Base-by-base conservation (phyloP, 768 basidiomycete species). In the Russula dissimulans region DNA sequence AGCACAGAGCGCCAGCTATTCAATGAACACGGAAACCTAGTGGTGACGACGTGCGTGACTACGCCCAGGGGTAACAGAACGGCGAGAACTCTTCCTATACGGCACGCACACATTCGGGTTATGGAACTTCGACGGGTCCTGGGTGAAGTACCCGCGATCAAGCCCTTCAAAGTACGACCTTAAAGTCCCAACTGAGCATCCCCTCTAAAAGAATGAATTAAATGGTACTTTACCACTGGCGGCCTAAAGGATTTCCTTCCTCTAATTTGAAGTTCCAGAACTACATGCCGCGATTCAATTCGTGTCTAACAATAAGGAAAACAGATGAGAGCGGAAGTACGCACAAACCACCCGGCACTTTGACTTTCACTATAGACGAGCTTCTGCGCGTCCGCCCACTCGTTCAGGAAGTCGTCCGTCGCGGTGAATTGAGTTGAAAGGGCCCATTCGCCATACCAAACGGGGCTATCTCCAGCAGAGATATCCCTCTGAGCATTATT, bases 341-440 rank as follows among this genome's bases (percentile, higher is more conserved):
- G 71, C 63, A 86, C 85, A 44, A 87, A 76, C 85, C 86, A 88
- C 31, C 86, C 86, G 2, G 78, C 77, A 38, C 78, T 76, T 61
- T 84, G 71, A 38, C 78, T 76, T 61, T 84, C 71, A 56, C 78
- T 76, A 55, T 87, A 88, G 1, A 79, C 75, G 42, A 81, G 71
- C 69, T 89, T 89, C 70, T 89, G 87, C 29, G 87, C 85, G 65
- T 89, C 87, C 11, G 85, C 87, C 87, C 87, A 88, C 67, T 85
- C 71, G 59, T 53, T 61, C 45, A 88, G 69, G 74, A 89, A 88
- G 0, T 68, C 77, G 54, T 87, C 78, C 3, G 82, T 79, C 5
- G 86, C 83, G 34, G 69, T 51, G 70, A 87, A 88, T 60, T 86
- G 76, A 1, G 86, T 88, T 11, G 85, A 68, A 22, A 89, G 76